Conservation (phyloP, 2,329 filamentous ascomycete genomes). For the Monosporascus sp. region DNA sequence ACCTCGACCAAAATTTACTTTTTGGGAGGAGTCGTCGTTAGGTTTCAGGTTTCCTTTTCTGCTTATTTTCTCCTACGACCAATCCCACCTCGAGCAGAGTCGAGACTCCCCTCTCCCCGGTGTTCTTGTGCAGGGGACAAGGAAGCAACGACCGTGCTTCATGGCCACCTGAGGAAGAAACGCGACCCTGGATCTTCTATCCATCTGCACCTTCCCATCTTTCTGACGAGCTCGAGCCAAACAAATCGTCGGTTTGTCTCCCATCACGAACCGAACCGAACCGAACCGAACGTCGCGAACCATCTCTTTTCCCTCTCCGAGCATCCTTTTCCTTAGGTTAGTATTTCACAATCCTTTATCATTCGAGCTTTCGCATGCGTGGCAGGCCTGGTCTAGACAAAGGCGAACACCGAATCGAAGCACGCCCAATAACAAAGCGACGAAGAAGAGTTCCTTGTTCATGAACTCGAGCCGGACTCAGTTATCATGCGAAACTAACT, state of each 20-base stretch:
- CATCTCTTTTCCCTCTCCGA: not conserved
- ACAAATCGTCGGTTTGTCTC: too few relatives aligned
- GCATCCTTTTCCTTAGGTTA: not conserved
- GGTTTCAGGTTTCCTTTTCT: constrained; percentile 18
- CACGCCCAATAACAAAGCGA: too few relatives aligned
- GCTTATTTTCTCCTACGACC: constrained; percentile 2
- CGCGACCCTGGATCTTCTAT: not conserved
- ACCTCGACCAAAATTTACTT: constrained; percentile 17
- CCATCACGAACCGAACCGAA: too few relatives aligned
- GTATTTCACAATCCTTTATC: not conserved
- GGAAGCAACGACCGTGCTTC: not conserved
- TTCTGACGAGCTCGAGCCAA: too few relatives aligned
- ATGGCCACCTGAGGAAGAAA: not conserved
- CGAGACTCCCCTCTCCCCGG: not conserved
- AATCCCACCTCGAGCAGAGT: constrained; percentile 9
- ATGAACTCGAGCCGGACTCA: too few relatives aligned
- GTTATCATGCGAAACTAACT: not conserved
- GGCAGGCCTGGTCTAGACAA: not conserved
- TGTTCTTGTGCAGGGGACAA: not conserved
- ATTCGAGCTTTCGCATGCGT: not conserved
- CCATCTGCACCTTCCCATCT: not conserved
- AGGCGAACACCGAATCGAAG: not conserved
- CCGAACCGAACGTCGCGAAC: not conserved
- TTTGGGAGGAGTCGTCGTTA: constrained; percentile 18
- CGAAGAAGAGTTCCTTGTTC: too few relatives aligned